Evolutionary conservation across 148 eudicot genomes (phyloP).

Genomic region (Rhododendron ferrugineum): DNA sequence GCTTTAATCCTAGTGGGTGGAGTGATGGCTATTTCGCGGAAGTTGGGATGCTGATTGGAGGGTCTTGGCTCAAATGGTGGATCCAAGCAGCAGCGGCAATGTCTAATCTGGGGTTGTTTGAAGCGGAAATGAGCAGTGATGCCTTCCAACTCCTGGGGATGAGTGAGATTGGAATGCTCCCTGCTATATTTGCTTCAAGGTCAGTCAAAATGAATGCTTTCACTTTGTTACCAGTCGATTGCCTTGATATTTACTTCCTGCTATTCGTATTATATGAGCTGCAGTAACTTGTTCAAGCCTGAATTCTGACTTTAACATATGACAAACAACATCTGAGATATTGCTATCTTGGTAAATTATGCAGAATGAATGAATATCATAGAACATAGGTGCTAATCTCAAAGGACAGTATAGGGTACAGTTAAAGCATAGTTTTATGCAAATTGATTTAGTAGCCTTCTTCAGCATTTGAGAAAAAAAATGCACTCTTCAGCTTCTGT

Average conservation of each 20-base stretch:
- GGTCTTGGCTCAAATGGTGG: slow-evolving; percentile 85
- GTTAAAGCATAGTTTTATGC: not conserved
- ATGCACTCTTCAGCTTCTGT: not conserved
- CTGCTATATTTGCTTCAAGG: slow-evolving; percentile 56
- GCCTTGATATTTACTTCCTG: not conserved
- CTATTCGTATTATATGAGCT: not conserved
- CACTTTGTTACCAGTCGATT: not conserved
- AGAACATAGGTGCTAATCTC: not conserved
- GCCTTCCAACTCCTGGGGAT: slow-evolving; percentile 86
- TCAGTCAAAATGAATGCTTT: slow-evolving; percentile 15
- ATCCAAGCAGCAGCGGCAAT: slow-evolving; percentile 73
- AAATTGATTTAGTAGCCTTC: not conserved
- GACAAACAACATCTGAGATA: not conserved
- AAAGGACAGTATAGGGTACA: not conserved
- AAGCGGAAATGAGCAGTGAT: slow-evolving; percentile 83
- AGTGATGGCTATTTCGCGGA: slow-evolving; percentile 80
- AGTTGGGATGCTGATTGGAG: slow-evolving; percentile 68
- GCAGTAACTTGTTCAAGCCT: not conserved
- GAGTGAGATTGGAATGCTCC: slow-evolving; percentile 82
- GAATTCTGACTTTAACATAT: not conserved
- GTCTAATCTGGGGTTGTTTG: slow-evolving; percentile 81
- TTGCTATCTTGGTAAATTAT: not conserved
- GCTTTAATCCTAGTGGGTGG: slow-evolving; percentile 44
- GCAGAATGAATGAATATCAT: not conserved
- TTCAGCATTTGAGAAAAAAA: not conserved